phyloP scores from a whole-genome alignment of 306 rosid genomes.

The Boehmeria nivea region DNA sequence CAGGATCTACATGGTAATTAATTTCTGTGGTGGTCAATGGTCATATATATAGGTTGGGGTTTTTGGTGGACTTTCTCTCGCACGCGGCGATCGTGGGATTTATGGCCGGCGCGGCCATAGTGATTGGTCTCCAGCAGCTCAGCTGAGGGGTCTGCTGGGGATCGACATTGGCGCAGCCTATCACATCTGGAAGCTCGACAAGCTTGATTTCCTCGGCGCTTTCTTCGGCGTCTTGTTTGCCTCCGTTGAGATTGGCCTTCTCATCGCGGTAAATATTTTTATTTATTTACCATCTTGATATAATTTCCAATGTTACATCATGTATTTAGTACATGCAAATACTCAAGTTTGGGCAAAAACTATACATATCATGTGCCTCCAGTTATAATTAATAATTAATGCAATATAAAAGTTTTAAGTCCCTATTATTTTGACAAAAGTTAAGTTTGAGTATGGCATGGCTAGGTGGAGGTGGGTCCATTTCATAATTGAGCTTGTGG shows the following conservation, averaged over 20 bases:
- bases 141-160: conserved; percentile 80
- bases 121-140: conserved; percentile 91
- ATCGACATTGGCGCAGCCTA: conserved; percentile 51
- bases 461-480: background rate
- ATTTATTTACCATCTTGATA: too few relatives aligned
- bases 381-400: too few relatives aligned
- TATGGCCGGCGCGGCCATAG: conserved; percentile 94
- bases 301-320: too few relatives aligned
- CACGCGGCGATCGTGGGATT: conserved; percentile 96
- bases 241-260: conserved; percentile 81
- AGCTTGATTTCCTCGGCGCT: conserved; percentile 75
- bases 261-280: conserved; percentile 65
- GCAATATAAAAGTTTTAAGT: too few relatives aligned
- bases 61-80: conserved; percentile 86
- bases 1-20: too few relatives aligned
- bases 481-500: conserved; percentile 1
- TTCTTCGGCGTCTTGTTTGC: conserved; percentile 82
- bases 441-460: background rate
- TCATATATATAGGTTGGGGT: conserved; percentile 57
- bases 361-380: too few relatives aligned
- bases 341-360: too few relatives aligned
- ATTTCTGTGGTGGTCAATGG: too few relatives aligned
- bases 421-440: background rate
- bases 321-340: too few relatives aligned
- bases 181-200: conserved; percentile 79